A percentile compares a stretch with the other conserved stretches of the same genome.
Conservation (phyloP, 2,329 filamentous ascomycete species). For the Cryphonectria naterciae region DNA sequence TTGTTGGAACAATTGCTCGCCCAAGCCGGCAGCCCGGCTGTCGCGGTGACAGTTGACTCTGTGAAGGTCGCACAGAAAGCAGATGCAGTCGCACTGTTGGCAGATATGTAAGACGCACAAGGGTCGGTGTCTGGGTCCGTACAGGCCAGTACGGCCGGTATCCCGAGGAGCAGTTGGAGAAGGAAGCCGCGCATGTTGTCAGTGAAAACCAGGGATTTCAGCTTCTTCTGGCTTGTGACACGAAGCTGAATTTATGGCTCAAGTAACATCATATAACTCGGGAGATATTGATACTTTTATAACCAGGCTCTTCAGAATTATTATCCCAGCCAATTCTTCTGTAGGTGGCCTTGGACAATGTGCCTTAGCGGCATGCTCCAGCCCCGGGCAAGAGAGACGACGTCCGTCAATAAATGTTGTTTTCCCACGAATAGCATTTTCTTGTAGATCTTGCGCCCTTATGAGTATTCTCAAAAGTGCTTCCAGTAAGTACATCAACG, state of each 20-base stretch:
- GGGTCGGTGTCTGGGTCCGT: conserved; percentile 37
- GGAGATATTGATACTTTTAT: neutral
- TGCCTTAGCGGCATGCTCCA: neutral
- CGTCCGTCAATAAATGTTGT: neutral
- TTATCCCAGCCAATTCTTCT: neutral
- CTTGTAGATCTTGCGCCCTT: neutral
- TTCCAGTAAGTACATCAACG: too few species aligned
- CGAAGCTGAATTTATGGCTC: neutral
- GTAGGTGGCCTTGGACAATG: neutral
- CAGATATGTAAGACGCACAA: conserved; percentile 41
- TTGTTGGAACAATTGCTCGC: conserved; percentile 35
- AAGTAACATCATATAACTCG: neutral
- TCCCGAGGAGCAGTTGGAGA: conserved; percentile 32
- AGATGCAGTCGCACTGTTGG: conserved; percentile 38
- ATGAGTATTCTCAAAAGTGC: neutral
- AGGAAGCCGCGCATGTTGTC: conserved; percentile 30
- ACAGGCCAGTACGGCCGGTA: conserved; percentile 36
- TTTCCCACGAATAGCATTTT: conserved; percentile 3
- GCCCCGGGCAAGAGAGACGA: neutral
- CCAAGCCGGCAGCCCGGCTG: conserved; percentile 33
- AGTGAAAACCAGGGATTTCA: neutral
- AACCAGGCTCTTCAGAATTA: neutral
- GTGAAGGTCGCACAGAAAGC: conserved; percentile 42
- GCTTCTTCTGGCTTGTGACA: neutral
- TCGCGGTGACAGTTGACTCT: conserved; percentile 35